phyloP scores from a whole-genome alignment of 768 basidiomycete species.

The Psilocybe tampanensis region DNA sequence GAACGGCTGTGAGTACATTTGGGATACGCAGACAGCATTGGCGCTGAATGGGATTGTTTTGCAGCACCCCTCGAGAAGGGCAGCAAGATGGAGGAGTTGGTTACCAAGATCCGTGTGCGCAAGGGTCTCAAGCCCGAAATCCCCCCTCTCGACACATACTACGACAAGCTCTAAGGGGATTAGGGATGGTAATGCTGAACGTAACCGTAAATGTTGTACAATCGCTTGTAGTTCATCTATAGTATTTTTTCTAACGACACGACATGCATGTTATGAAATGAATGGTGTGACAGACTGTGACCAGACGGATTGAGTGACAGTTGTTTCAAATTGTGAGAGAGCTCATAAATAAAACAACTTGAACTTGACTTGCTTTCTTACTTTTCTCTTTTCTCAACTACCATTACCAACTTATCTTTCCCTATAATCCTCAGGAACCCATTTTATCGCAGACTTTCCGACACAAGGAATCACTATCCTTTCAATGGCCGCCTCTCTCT shows the following conservation, averaged over 20 bases:
- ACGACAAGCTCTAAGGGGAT: constrained; percentile 80
- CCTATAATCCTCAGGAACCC: constrained; percentile 19
- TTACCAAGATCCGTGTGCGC: constrained; percentile 79
- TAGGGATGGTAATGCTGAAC: constrained; percentile 14
- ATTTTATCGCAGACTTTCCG: constrained; percentile 22
- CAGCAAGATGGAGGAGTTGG: constrained; percentile 87
- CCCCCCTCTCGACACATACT: constrained; percentile 85
- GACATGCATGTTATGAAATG: neutral
- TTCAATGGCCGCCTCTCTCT: constrained; percentile 71
- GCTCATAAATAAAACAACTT: constrained; percentile 8
- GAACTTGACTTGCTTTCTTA: constrained; percentile 12
- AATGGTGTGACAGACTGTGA: too few species aligned
- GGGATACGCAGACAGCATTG: neutral
- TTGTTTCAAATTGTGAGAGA: constrained; percentile 14
- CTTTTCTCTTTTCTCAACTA: constrained; percentile 17
- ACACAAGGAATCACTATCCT: constrained; percentile 24
- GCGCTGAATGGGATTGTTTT: constrained; percentile 5
- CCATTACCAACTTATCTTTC: constrained; percentile 24
- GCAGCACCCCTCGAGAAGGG: constrained; percentile 86
- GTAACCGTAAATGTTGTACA: constrained; percentile 20
- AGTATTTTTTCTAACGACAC: constrained; percentile 10
- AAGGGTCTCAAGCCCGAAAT: constrained; percentile 98
- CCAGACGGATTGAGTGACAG: constrained; percentile 13
- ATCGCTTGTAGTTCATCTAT: constrained; percentile 20
- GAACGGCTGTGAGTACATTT: constrained; percentile 63